Evolutionary conservation across 2,329 filamentous ascomycete genomes (phyloP), one percentile per base, ranked within the genome.

Genomic region (Stromatinia cepivora): DNA sequence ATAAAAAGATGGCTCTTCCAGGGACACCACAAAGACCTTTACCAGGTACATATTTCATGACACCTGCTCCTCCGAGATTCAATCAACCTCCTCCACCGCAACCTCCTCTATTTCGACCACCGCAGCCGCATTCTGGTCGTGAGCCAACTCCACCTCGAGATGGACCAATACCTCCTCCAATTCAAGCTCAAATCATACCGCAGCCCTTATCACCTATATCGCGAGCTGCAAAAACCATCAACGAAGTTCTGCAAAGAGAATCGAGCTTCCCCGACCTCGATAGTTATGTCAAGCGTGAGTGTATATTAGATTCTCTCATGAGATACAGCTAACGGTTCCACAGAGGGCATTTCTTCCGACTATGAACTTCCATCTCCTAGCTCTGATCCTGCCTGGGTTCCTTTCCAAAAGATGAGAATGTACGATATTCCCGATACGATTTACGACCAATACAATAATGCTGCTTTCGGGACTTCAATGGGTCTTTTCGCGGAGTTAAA

Each of bases 401-500:
- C 95, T 0, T 99, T 97, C 78, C 91, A 97, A 78, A 92, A 91
- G 80, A 87, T 90, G 39, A 90, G 92, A 75, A 92, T 90, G 80
- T 94, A 97, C 81, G 90, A 92, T 75, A 94, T 99, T 66, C 95
- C 95, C 62, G 93, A 97, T 74, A 88, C 89, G 76, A 91, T 99
- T 66, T 94, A 98, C 77, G 91, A 96, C 75, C 93, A 97, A 78
- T 94, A 96, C 79, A 96, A 99, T 75, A 85, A 88, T 65, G 91
- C 92, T 70, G 90, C 97, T 78, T 88, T 97, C 34, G 90, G 91
- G 70, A 97, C 94, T n/a, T 87, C 88, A 77, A 97, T 99, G 91
- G 96, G 96, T 13, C 84, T 99, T 46, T 98, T 99, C 80, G 92
- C 95, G 25, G 92, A 96, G 80, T 86, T 99, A 77, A 94, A 94